Base-by-base conservation (phyloP, 805 yeast species). In the Ogataea paradorogensis region DNA sequence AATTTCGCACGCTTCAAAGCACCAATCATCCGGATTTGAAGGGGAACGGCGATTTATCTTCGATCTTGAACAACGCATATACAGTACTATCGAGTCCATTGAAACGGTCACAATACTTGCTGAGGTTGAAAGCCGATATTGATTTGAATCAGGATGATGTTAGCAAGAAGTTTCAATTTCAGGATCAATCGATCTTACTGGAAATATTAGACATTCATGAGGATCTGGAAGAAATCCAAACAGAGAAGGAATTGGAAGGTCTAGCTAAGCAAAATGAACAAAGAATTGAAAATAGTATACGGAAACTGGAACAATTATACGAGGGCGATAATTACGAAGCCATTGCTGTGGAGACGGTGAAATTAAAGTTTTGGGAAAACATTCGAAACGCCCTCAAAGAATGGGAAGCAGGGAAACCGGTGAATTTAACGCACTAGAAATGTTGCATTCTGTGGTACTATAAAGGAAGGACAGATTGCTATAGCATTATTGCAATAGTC, bases 131-230 rank as follows among this genome's bases (percentile, higher is more conserved):
- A 7, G 61, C 72, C 6, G 73, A 71, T 0, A 61, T 76, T 20
- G 87, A 84, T 48, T 63, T 84, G 24, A 67, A 71, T 8, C 63
- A 74, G 18, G 96, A 90, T 50, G 80, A 77, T 6, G 61, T 64
- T 14, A 67, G 70, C 7, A 71, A 70, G 42, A 56, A 50, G 24
- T 54, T 53, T 25, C 65, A 64, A 33, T 58, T 62, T 38, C 53
- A 62, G 43, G 66, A 63, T 42, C 78, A 81, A 42, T 73, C 67
- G 11, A 65, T 86, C 55, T 64, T 91, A 28, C 76, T 87, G 82
- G 77, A 78, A 30, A 84, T 91, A 15, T 67, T 91, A 63, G 95
- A 88, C 48, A 78, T 87, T 4, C 93, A 90, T 58, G 99, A 91
- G 61, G 74, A 77, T 29, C 65, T 90, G 42, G 95, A 86, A 45